Conservation (phyloP, 108 stramenopile species). For the Nitzschia sp. region DNA sequence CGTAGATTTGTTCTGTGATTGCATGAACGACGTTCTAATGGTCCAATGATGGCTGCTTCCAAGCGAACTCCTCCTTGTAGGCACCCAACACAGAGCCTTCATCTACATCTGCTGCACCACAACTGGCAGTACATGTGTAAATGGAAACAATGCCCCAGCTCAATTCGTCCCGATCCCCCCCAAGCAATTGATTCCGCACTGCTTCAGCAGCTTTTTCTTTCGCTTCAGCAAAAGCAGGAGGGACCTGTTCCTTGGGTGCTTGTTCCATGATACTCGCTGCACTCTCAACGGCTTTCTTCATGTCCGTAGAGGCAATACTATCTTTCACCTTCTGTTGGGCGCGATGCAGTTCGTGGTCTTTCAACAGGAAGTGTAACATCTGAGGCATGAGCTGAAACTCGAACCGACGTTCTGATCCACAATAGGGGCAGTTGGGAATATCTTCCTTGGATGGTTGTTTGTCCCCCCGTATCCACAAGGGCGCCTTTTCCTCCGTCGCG, state of each 20-base stretch:
- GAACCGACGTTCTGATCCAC: conserved; percentile 67
- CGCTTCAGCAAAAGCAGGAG: conserved; percentile 60
- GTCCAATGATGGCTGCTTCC: conserved; percentile 78
- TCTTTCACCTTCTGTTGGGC: conserved; percentile 6
- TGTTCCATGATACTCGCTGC: conserved; percentile 51
- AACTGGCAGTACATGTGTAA: conserved; percentile 81
- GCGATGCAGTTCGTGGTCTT: conserved; percentile 25
- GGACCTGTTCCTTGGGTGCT: conserved; percentile 51
- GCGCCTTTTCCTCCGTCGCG: conserved; percentile 23
- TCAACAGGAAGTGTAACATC: conserved; percentile 73
- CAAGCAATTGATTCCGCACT: conserved; percentile 32
- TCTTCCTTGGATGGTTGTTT: conserved; percentile 40
- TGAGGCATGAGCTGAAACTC: conserved; percentile 89
- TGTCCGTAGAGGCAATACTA: neutral
- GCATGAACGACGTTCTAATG: neutral
- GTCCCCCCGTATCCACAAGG: conserved; percentile 68
- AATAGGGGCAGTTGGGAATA: conserved; percentile 61
- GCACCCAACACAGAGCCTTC: conserved; percentile 42
- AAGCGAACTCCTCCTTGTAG: conserved; percentile 80
- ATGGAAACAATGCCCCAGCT: conserved; percentile 82
- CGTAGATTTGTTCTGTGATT: no score
- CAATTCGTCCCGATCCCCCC: conserved; percentile 32
- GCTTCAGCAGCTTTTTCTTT: conserved; percentile 59
- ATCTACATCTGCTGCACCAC: conserved; percentile 40
- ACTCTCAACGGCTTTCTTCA: conserved; percentile 50